Percentiles rank a stretch among this genome's conserved stretches.
phyloP scores from a whole-genome alignment of 768 basidiomycete species.

The Mycena haematopus region DNA sequence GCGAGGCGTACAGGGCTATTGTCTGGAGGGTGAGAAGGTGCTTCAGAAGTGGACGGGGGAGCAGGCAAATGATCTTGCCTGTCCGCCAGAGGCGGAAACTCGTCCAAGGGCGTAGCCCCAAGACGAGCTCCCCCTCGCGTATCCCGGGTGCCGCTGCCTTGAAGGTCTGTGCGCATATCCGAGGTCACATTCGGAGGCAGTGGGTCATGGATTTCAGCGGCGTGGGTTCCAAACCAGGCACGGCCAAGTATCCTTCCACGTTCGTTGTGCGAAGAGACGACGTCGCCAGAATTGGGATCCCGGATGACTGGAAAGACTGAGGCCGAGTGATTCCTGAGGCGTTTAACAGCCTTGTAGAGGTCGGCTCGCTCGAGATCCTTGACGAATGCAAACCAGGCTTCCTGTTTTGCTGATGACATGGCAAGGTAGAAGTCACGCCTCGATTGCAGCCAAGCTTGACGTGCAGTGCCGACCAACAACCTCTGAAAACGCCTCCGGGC shows the following conservation, averaged over 20 bases:
- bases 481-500: not conserved
- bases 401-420: not conserved
- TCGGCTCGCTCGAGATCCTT: not conserved
- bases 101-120: too few species aligned
- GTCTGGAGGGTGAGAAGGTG: too few species aligned
- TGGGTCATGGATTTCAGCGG: too few species aligned
- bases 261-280: not conserved
- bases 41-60: too few species aligned
- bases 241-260: not conserved
- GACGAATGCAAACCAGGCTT: not conserved
- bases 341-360: slow-evolving; percentile 6
- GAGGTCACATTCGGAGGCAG: too few species aligned
- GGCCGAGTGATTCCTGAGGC: not conserved
- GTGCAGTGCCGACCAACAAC: not conserved
- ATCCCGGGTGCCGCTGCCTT: too few species aligned
- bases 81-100: too few species aligned
- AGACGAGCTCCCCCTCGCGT: too few species aligned
- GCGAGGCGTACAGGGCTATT: too few species aligned
- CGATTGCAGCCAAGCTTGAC: not conserved
- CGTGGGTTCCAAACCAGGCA: slow-evolving; percentile 3
- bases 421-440: not conserved
- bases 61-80: too few species aligned
- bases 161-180: too few species aligned
- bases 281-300: not conserved
- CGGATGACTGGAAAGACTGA: not conserved